Percentiles rank a stretch among this genome's conserved stretches.
phyloP scores from a whole-genome alignment of 108 stramenopile species.

The Skeletonema marinoi region DNA sequence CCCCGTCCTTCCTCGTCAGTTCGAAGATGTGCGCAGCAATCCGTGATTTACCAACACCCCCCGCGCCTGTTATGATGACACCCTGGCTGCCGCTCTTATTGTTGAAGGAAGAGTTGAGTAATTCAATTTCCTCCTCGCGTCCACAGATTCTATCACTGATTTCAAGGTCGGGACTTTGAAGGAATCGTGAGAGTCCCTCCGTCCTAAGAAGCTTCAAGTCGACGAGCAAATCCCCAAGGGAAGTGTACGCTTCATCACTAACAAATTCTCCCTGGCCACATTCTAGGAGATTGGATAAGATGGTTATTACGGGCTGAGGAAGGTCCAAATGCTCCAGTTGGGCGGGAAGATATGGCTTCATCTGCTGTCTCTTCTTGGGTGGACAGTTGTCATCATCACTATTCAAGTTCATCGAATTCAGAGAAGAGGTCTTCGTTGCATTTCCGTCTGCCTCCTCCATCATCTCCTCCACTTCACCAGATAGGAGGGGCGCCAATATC shows the following conservation, averaged over 20 bases:
- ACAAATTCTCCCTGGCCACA: constrained; percentile 12
- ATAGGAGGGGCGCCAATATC: constrained; percentile 9
- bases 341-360: not conserved
- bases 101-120: constrained; percentile 15
- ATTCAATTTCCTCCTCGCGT: constrained; percentile 14
- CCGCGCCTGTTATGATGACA: constrained; percentile 14
- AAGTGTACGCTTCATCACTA: constrained; percentile 24
- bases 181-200: constrained; percentile 20
- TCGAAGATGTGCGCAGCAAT: constrained; percentile 12
- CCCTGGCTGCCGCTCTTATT: not conserved
- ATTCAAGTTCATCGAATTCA: not conserved
- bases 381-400: not conserved
- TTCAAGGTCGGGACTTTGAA: constrained; percentile 5
- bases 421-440: not conserved
- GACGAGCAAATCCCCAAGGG: constrained; percentile 12
- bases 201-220: constrained; percentile 25
- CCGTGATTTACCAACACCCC: constrained; percentile 34
- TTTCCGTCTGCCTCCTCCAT: not conserved
- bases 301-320: not conserved
- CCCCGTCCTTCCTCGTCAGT: not conserved
- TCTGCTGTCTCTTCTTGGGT: not conserved
- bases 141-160: constrained; percentile 27
- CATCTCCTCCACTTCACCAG: constrained; percentile 1
- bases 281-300: constrained; percentile 19
- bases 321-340: not conserved